A percentile compares a stretch with the other conserved stretches of the same genome.
Evolutionary conservation across 78 protist species (phyloP).

Genomic region (Dictyostelium discoideum): DNA sequence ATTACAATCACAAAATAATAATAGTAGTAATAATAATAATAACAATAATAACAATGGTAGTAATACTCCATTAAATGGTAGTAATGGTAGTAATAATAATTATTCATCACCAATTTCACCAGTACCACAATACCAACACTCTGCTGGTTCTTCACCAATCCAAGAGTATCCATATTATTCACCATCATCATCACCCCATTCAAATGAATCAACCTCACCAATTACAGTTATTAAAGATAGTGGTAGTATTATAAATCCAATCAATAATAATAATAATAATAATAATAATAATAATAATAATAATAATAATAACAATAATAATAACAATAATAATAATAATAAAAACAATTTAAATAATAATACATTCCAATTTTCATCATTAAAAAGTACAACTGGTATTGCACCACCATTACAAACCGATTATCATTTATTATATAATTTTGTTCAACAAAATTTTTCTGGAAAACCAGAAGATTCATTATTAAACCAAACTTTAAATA

Average conservation of each 20-base stretch:
- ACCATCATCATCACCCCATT: not conserved
- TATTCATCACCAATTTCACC: not conserved
- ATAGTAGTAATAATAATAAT: not conserved
- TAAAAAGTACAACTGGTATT: not conserved
- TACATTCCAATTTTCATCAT: not conserved
- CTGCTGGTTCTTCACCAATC: conserved; percentile 33
- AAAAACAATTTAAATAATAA: not conserved
- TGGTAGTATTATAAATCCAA: not conserved
- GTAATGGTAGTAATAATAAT: conserved; percentile 8
- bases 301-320: no score
- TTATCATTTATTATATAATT: not conserved
- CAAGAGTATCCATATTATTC: conserved; percentile 15
- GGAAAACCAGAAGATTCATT: not conserved
- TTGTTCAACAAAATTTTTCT: not conserved
- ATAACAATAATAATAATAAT: not conserved
- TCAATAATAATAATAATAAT: not conserved
- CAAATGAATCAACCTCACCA: not conserved
- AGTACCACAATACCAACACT: conserved; percentile 10
- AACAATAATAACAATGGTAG: not conserved
- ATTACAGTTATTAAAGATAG: not conserved
- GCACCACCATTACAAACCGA: not conserved
- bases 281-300: no score
- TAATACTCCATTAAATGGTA: not conserved
- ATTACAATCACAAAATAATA: not conserved
- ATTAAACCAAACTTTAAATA: not conserved